A percentile compares a stretch with the other conserved stretches of the same genome.
These are phyloP conservation scores for Fusarium sp. DNA, from an alignment of 2,329 filamentous ascomycete genomes.

Conservation along the genomic window DNA sequence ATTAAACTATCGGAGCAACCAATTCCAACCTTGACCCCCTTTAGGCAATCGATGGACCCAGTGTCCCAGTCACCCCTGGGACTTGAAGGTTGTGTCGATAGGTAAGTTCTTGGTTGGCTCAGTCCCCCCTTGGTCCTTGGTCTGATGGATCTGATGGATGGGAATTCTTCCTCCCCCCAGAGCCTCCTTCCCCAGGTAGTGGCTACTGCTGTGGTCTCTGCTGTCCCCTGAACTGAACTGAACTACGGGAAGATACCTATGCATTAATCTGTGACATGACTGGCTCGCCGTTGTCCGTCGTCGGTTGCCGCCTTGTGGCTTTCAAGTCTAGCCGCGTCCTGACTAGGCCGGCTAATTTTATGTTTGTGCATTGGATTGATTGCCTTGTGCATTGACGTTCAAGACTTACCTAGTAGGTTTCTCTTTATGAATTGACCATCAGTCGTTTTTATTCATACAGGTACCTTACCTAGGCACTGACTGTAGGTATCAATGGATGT, in stretches of 20 bases:
- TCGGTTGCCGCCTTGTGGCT: slow-evolving; percentile 14
- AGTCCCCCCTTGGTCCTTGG: not conserved
- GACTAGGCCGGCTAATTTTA: slow-evolving; percentile 24
- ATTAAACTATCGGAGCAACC: slow-evolving; percentile 52
- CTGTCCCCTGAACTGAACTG: slow-evolving; percentile 2
- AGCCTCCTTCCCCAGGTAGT: slow-evolving; percentile 4
- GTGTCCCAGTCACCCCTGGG: slow-evolving; percentile 31
- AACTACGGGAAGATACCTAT: not conserved
- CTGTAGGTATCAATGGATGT: not conserved
- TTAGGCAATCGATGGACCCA: slow-evolving; percentile 44
- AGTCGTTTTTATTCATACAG: slow-evolving; percentile 13
- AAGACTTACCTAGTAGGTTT: not conserved
- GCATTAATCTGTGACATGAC: slow-evolving; percentile 30
- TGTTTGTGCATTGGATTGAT: slow-evolving; percentile 2
- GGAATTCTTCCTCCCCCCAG: slow-evolving; percentile 7
- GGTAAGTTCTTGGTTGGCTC: not conserved
- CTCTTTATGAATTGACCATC: not conserved
- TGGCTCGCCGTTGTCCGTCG: slow-evolving; percentile 27
- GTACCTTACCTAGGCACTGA: not conserved
- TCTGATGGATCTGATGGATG: not conserved
- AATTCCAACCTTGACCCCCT: slow-evolving; percentile 49
- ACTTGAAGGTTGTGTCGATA: not conserved
- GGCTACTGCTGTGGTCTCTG: slow-evolving; percentile 4
- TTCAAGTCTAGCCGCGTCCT: slow-evolving; percentile 17
- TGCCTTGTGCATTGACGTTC: slow-evolving; percentile 1